Base-by-base conservation (phyloP, 768 basidiomycete species). In the Serendipita indica region DNA sequence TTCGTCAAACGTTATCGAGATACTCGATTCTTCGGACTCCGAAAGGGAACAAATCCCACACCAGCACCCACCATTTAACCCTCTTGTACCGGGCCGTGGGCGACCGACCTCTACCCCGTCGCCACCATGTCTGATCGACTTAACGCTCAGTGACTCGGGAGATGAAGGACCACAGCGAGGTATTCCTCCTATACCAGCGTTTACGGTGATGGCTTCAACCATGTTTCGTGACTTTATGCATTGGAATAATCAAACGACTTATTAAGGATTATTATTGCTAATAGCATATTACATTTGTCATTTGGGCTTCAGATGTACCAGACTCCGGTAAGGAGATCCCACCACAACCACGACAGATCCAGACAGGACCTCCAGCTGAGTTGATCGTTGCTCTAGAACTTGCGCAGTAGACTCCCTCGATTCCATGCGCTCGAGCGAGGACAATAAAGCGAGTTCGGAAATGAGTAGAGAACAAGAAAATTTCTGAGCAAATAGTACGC, bases 31-130 rank as follows among this genome's bases (percentile, higher is more conserved):
- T 39, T 69, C 69, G 61, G 74, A 75, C 39, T 79, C 81, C 56
- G 88, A 86, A 64, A 83, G 84, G 30, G 83, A 87, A 66, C 76
- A 77, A 60, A 86, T 89, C 25, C 86, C 86, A 66, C 74, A 81
- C 84, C 89, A 66, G 68, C 88, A 34, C 18, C 13, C 13, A 13
- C 37, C 37, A 39, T 25, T 43, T 6, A n/a, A n/a, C 5, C 41
- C 41, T 43, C 41, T 43, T 5, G 27, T n/a, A 6, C 7, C 7
- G 27, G 41, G n/a, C 27, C 41, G 5, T 25, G 27, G 3, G 18
- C 41, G 5, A 18, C 41, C 41, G 45, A n/a, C 62, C 62, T 13
- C 61, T 61, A 52, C 67, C 64, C 57, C 66, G 25, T 57, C 64
- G 2, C 67, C n/a, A 74, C 74, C 62, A 68, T 66, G 16, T 73